A percentile compares a stretch with the other conserved stretches of the same genome.
Evolutionary conservation across 139 green algal species (phyloP).

Genomic region (Desmodesmus armatus): DNA sequence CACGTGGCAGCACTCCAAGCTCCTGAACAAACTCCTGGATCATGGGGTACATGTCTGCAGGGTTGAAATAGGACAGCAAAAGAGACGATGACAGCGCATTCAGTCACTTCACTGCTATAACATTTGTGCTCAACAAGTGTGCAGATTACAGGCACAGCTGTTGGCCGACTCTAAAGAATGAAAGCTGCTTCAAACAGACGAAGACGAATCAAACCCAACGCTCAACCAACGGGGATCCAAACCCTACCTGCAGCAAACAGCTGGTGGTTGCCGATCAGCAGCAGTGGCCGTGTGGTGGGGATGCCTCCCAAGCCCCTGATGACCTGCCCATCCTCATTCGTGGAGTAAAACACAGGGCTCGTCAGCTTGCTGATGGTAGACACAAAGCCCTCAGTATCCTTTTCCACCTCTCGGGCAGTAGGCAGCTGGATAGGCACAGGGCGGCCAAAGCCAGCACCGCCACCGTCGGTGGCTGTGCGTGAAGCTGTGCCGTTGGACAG

Average conservation of each 20-base stretch:
- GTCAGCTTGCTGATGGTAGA: conserved; percentile 56
- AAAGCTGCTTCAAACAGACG: too few relatives aligned
- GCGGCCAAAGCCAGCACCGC: conserved; percentile 68
- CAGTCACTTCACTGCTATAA: too few relatives aligned
- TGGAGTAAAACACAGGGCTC: conserved; percentile 90
- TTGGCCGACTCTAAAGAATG: too few relatives aligned
- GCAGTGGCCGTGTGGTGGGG: conserved; percentile 66
- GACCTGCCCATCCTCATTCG: conserved; percentile 55
- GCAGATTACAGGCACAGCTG: too few relatives aligned
- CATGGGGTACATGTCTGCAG: conserved; percentile 72
- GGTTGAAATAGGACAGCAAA: too few relatives aligned
- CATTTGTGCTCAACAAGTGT: too few relatives aligned
- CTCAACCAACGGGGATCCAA: neutral
- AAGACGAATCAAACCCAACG: too few relatives aligned
- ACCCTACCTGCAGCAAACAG: conserved; percentile 69
- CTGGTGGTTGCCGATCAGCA: conserved; percentile 97
- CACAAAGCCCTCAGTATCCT: conserved; percentile 30
- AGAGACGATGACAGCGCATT: too few relatives aligned
- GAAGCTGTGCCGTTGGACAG: conserved; percentile 57
- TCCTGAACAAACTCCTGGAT: conserved; percentile 78
- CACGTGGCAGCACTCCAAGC: conserved; percentile 76
- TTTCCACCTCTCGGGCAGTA: conserved; percentile 54
- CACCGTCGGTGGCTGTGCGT: neutral
- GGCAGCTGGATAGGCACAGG: conserved; percentile 85
- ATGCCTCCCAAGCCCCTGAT: conserved; percentile 46